A percentile compares a stretch with the other conserved stretches of the same genome.
phyloP scores from a whole-genome alignment of 2,329 filamentous ascomycete genomes.

The Aspergillus quadrilineatus region DNA sequence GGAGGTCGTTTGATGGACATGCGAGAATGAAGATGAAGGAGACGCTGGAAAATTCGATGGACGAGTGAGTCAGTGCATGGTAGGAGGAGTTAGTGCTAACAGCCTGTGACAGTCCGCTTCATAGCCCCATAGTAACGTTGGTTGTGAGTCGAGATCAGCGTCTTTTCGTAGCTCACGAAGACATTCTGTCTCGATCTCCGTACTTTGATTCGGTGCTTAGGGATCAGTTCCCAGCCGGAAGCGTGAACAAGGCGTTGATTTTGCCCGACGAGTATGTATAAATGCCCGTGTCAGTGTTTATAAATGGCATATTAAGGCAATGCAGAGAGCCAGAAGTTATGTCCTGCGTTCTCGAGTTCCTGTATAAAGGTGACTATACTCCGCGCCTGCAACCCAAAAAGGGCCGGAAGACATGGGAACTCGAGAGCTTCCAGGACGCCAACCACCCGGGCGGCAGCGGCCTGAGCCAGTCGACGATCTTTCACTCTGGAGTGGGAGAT shows the following conservation, averaged over 20 bases:
- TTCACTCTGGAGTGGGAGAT: slow-evolving; percentile 70
- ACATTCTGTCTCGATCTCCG: slow-evolving; percentile 80
- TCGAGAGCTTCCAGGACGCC: slow-evolving; percentile 68
- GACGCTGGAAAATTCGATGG: slow-evolving; percentile 62
- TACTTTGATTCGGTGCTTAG: slow-evolving; percentile 75
- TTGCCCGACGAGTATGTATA: slow-evolving; percentile 60
- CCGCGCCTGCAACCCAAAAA: slow-evolving; percentile 85
- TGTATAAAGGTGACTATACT: slow-evolving; percentile 96
- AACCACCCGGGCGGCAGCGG: slow-evolving; percentile 57
- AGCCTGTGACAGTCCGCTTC: slow-evolving; percentile 47
- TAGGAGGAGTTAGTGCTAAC: neutral
- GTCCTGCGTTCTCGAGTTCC: slow-evolving; percentile 89
- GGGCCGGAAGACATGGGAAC: slow-evolving; percentile 81
- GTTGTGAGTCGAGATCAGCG: slow-evolving; percentile 80
- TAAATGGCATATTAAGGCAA: no score
- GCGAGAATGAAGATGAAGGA: slow-evolving; percentile 85
- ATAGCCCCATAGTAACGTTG: slow-evolving; percentile 79
- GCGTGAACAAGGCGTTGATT: slow-evolving; percentile 74
- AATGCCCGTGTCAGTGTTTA: neutral
- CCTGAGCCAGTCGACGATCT: slow-evolving; percentile 73
- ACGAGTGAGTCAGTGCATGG: slow-evolving; percentile 42
- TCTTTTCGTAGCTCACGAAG: slow-evolving; percentile 92
- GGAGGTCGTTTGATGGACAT: slow-evolving; percentile 74
- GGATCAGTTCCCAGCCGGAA: slow-evolving; percentile 68
- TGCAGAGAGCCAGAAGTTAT: slow-evolving; percentile 84